phyloP scores from a whole-genome alignment of 148 eudicot genomes.

The Linanthus parryae region DNA sequence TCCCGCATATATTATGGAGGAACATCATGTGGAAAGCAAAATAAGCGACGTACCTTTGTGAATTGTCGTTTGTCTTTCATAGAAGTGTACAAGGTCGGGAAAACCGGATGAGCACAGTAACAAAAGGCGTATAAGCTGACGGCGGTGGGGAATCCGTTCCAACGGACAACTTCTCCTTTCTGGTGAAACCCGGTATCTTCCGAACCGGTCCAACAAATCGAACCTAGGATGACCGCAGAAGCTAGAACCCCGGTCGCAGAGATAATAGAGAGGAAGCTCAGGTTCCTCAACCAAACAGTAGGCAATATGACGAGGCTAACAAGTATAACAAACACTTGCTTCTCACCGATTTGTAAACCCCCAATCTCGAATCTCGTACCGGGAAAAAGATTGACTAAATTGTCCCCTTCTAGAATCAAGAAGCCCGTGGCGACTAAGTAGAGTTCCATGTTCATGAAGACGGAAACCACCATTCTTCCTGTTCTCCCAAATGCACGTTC shows the following conservation, averaged over 20 bases:
- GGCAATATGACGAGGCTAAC: constrained; percentile 36
- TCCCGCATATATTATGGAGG: no score
- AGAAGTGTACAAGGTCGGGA: constrained; percentile 41
- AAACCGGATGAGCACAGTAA: constrained; percentile 54
- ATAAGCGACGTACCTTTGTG: constrained; percentile 45
- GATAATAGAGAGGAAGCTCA: constrained; percentile 37
- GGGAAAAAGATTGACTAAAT: constrained; percentile 37
- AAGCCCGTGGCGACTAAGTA: constrained; percentile 52
- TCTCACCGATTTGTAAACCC: constrained; percentile 32
- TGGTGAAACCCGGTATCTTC: constrained; percentile 36
- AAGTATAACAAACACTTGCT: constrained; percentile 30
- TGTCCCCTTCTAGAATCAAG: constrained; percentile 58
- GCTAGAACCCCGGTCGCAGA: constrained; percentile 52
- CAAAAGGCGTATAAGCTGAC: constrained; percentile 47
- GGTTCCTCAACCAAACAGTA: constrained; percentile 29
- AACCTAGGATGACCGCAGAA: constrained; percentile 32
- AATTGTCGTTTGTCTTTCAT: constrained; percentile 40
- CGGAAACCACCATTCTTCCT: constrained; percentile 29
- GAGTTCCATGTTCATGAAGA: constrained; percentile 38
- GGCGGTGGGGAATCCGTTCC: constrained; percentile 38
- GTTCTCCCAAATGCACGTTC: constrained; percentile 43
- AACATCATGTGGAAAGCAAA: no score
- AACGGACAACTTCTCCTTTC: constrained; percentile 31
- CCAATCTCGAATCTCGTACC: constrained; percentile 5
- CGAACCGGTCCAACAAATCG: constrained; percentile 33